Base-by-base conservation (phyloP, 345 rosid species). In the Moringa oleifera region DNA sequence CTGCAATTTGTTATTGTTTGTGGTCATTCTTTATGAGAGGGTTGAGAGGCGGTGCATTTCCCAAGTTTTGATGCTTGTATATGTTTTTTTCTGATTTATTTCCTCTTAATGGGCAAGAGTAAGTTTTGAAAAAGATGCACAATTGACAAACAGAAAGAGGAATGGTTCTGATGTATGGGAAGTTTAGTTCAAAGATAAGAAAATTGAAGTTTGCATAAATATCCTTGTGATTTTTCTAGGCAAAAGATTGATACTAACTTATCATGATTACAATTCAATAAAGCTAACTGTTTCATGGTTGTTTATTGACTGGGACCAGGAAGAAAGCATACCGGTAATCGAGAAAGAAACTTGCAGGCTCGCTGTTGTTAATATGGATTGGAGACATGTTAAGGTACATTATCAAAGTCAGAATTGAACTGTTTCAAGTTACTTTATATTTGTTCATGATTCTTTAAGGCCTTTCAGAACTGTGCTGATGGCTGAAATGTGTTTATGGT, bases 301-400 rank as follows among this genome's bases (percentile, higher is more conserved):
- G 28, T 15, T 73, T 61, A 11, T 23, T 65, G 19, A 70, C 15
- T 41, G 12, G 47, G 12, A 31, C n/a, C 75, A 94, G 97, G 86
- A 79, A 64, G 99, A 94, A 77, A 70, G 71, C 61, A 65, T 94
- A 63, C 79, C 85, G 0, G 57, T 31, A 23, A 80, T 85, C 22
- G 87, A 84, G 22, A 78, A 85, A 66, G 95, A 85, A 78, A 94
- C 97, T 16, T 75, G 57, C 62, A 86, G 99, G 74, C 79, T 94
- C 13, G 95, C 97, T 33, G 72, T 77, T 71, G 89, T 90, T 69
- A 76, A 81, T 74, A 81, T 94, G 96, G 99, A 94, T 50, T 94
- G 97, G 99, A 85, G 80, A 73, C 80, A 88, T 75, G 96, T 90
- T 68, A 80, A 86, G 83, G 97, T 90, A 77, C 55, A 76, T 54